Base-by-base conservation (phyloP, 2,329 filamentous ascomycete species). In the Penicillium expansum region DNA sequence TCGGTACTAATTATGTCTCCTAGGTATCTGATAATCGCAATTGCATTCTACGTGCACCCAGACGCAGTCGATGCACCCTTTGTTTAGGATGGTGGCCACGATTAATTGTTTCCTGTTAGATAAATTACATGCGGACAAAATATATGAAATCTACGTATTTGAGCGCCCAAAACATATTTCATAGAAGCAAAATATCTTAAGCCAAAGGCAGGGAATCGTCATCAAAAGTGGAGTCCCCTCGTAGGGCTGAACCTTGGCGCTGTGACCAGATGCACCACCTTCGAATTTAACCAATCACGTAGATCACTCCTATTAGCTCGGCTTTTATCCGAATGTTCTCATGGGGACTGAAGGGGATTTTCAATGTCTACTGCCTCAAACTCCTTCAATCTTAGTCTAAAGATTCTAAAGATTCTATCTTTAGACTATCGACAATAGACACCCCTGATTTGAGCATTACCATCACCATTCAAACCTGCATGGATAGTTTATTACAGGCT, bases 11-110 rank as follows among this genome's bases (percentile, higher is more conserved):
- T 39, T 5, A n/a, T 27, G 9, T 22, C 11, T n/a, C 5, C 13
- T 24, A 63, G 61, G 14, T 63, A 63, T 43, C 35, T 63, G 14
- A 63, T 63, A 24, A 62, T 63, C 22, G 61, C 61, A 14, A 63
- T 63, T 35, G 61, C 61, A 13, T 63, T 62, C 22, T 63, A 58
- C 16, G 57, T 63, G 14, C 61, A 63, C 24, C 61, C 61, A 33
- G 61, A 62, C 29, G 38, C 57, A 27, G 35, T 48, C 5, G 50
- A 30, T 18, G 55, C 37, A 20, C 42, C 41, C 8, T 39, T 50
- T 4, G 33, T 56, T 20, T 44, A 35, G 14, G 8, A 1, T 32
- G 9, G 20, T 16, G 4, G 24, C 9, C 10, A n/a, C 6, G 2
- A 52, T 30, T 22, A 24, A 11, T 24, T 24, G 24, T 35, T n/a